Percentiles rank a stretch among this genome's conserved stretches.
phyloP scores from a whole-genome alignment of 2,329 filamentous ascomycete species.

The Fulvia fulva region DNA sequence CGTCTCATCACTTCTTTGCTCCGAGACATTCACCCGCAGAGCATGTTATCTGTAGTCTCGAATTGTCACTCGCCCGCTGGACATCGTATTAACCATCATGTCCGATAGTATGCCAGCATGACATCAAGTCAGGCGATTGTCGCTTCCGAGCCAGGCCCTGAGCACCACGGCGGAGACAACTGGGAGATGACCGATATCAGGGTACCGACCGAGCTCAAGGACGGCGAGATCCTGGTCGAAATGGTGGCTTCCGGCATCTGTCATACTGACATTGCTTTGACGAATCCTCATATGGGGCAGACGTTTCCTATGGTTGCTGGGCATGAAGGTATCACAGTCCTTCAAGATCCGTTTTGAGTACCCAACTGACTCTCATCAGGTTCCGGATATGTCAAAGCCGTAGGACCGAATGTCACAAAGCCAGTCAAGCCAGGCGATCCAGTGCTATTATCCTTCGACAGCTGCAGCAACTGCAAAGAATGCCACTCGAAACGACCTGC shows the following conservation, averaged over 20 bases:
- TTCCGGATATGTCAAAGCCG: constrained; percentile 43
- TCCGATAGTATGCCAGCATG: constrained; percentile 13
- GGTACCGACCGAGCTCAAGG: constrained; percentile 17
- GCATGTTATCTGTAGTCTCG: too few relatives aligned
- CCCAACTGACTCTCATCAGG: constrained; percentile 13
- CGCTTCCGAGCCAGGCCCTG: constrained; percentile 11
- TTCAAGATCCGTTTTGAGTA: background rate
- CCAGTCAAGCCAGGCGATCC: constrained; percentile 22
- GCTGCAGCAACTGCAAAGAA: constrained; percentile 19
- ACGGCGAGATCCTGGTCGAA: constrained; percentile 26
- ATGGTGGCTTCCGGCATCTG: constrained; percentile 28
- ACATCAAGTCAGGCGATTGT: constrained; percentile 18
- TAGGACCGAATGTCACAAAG: constrained; percentile 36
- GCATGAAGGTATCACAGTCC: constrained; percentile 19
- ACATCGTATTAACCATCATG: background rate
- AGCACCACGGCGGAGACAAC: constrained; percentile 16
- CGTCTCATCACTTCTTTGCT: background rate
- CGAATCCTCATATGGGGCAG: constrained; percentile 15
- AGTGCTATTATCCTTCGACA: constrained; percentile 24
- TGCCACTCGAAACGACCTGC: constrained; percentile 18
- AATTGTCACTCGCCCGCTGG: too few relatives aligned
- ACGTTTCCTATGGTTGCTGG: constrained; percentile 25
- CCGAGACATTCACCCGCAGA: background rate
- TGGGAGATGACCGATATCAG: constrained; percentile 18
- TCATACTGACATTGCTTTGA: constrained; percentile 25